phyloP scores from a whole-genome alignment of 306 rosid genomes.

The Hylodesmum podocarpum region DNA sequence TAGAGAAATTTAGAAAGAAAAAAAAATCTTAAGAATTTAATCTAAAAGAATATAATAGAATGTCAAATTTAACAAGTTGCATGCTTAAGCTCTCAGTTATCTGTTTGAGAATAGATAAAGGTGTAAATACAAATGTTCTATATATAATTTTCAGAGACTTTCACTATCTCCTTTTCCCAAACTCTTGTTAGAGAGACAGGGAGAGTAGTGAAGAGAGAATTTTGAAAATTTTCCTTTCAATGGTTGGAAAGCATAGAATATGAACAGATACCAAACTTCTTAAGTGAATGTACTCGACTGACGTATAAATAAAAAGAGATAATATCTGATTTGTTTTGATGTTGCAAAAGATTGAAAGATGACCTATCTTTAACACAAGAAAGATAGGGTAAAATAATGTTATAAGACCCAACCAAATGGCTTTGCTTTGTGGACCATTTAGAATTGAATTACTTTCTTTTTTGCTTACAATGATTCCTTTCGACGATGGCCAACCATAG shows the following conservation, averaged over 20 bases:
- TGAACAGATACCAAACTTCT: constrained; percentile 14
- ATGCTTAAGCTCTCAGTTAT: no score
- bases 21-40: no score
- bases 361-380: background rate
- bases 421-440: background rate
- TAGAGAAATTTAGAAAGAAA: no score
- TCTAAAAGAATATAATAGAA: no score
- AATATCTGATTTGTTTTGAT: background rate
- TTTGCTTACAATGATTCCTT: constrained; percentile 12
- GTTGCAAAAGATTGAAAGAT: background rate
- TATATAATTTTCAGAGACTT: no score
- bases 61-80: no score
- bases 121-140: no score
- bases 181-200: background rate
- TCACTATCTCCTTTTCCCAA: background rate
- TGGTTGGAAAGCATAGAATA: background rate
- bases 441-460: background rate
- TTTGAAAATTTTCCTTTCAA: background rate
- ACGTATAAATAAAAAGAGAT: background rate
- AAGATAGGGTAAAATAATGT: background rate
- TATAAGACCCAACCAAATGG: constrained; percentile 25
- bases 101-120: no score
- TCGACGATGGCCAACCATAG: background rate
- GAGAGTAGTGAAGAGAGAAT: background rate
- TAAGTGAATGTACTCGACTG: constrained; percentile 17